Evolutionary conservation across 768 basidiomycete genomes (phyloP).

Genomic region (Xerocomellus dryophilus): DNA sequence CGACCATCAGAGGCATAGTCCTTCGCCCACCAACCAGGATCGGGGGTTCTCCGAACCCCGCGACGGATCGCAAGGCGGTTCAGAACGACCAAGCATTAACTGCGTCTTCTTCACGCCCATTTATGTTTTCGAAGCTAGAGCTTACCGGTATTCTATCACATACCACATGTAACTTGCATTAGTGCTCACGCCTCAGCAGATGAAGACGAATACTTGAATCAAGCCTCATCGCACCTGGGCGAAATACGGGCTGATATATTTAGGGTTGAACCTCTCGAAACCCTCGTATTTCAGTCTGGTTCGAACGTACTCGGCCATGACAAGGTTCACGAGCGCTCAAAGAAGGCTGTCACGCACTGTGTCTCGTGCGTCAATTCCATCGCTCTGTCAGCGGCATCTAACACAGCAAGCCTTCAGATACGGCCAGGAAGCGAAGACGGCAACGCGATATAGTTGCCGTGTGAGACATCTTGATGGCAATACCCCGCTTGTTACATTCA

Average conservation of each 20-base stretch:
- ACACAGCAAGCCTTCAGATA: slow-evolving; percentile 16
- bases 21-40: background rate
- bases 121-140: slow-evolving; percentile 28
- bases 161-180: too few species aligned
- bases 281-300: accelerated
- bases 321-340: slow-evolving; percentile 31
- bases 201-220: slow-evolving; percentile 24
- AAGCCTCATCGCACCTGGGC: slow-evolving; percentile 18
- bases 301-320: background rate
- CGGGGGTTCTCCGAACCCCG: background rate
- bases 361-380: slow-evolving; percentile 20
- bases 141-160: slow-evolving; percentile 25
- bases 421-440: slow-evolving; percentile 16
- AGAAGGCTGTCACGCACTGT: slow-evolving; percentile 31
- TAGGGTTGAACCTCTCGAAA: background rate
- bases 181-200: slow-evolving; percentile 20
- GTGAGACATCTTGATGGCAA: slow-evolving; percentile 12
- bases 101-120: slow-evolving; percentile 17
- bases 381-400: background rate
- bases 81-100: slow-evolving; percentile 7
- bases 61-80: slow-evolving; percentile 2
- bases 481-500: slow-evolving; percentile 24
- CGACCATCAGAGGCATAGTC: background rate
- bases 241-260: slow-evolving; percentile 18
- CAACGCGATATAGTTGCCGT: background rate